Conservation (phyloP, 2,329 filamentous ascomycete species). For the Myriangium duriaei region DNA sequence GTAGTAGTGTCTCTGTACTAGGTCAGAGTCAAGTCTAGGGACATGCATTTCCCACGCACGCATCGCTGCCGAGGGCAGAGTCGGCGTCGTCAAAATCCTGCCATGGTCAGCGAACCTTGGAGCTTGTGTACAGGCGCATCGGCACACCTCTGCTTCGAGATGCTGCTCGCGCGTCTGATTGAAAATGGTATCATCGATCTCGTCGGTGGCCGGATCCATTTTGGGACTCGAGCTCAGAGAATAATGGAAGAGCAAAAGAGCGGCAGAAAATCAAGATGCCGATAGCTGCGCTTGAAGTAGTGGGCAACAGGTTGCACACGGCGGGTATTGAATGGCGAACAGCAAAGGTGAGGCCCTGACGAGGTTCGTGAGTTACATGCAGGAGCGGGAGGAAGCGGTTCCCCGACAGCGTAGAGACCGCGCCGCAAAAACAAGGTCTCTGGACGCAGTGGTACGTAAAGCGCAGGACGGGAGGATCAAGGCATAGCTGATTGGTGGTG, state of each 20-base stretch:
- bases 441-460: too few species aligned
- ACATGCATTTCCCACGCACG: too few species aligned
- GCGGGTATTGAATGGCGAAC: too few species aligned
- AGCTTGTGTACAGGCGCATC: slow-evolving; percentile 4
- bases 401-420: neutral
- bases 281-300: too few species aligned
- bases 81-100: slow-evolving; percentile 20
- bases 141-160: slow-evolving; percentile 24
- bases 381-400: neutral
- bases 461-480: too few species aligned
- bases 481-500: too few species aligned
- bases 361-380: neutral
- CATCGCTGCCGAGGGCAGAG: slow-evolving; percentile 25
- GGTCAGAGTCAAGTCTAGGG: neutral
- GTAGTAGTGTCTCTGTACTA: slow-evolving; percentile 21
- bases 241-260: too few species aligned
- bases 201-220: slow-evolving; percentile 9
- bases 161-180: slow-evolving; percentile 22
- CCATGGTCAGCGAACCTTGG: slow-evolving; percentile 4
- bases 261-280: too few species aligned
- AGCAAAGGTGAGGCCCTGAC: neutral
- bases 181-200: slow-evolving; percentile 8
- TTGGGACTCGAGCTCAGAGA: neutral
- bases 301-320: too few species aligned
- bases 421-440: too few species aligned